Conservation (phyloP, 1,284 basidiomycete species). For the Hymenochaete sp. region DNA sequence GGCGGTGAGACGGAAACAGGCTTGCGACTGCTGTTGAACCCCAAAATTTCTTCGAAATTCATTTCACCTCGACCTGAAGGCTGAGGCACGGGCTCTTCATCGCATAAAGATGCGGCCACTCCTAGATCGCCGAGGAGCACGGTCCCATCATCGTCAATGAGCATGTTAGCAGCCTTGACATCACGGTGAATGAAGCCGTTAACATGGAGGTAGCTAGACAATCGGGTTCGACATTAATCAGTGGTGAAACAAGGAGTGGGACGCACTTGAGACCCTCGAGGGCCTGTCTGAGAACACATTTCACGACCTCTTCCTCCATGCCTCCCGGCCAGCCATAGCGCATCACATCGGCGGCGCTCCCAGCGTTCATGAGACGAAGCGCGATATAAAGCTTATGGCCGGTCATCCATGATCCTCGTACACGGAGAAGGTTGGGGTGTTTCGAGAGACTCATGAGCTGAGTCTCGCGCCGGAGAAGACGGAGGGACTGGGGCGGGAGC, state of each 20-base stretch:
- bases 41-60: conserved; percentile 6
- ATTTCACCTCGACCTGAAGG: conserved; percentile 20
- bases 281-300: conserved; percentile 76
- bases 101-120: conserved; percentile 71
- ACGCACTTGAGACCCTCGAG: conserved; percentile 74
- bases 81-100: conserved; percentile 32
- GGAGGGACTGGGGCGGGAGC: conserved; percentile 56
- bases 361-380: conserved; percentile 81
- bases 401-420: conserved; percentile 81
- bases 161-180: conserved; percentile 82
- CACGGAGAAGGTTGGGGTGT: conserved; percentile 84
- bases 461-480: conserved; percentile 73
- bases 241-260: conserved; percentile 7
- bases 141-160: conserved; percentile 82
- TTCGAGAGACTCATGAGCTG: conserved; percentile 91
- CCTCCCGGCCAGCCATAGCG: conserved; percentile 76
- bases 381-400: conserved; percentile 82
- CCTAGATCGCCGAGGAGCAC: conserved; percentile 85
- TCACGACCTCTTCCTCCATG: conserved; percentile 79
- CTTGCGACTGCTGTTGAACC: conserved; percentile 25
- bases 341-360: conserved; percentile 82
- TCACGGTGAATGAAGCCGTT: conserved; percentile 89
- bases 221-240: not conserved
- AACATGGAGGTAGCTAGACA: conserved; percentile 66
- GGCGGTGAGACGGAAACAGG: conserved; percentile 20